Percentiles rank a stretch among this genome's conserved stretches.
Conservation (phyloP, 2,329 filamentous ascomycete species). For the Gremmenia infestans region DNA sequence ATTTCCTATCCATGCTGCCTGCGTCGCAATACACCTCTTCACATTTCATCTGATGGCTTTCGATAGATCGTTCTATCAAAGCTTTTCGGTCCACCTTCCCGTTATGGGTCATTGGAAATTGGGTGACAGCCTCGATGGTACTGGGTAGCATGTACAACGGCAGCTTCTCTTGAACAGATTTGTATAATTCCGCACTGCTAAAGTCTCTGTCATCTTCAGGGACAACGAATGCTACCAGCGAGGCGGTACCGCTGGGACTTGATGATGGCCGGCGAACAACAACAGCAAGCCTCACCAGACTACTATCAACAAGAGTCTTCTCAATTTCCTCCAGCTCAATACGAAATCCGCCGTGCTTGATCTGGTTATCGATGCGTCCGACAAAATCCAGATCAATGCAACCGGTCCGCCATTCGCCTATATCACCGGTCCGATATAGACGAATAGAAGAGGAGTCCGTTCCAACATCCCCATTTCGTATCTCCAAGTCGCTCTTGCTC, state of each 20-base stretch:
- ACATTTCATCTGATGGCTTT: neutral
- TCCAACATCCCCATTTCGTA: no score
- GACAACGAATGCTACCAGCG: neutral
- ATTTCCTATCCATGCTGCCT: neutral
- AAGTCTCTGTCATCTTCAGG: neutral
- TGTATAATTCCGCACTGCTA: no score
- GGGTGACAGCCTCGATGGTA: neutral
- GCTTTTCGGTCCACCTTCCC: neutral
- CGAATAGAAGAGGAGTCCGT: no score
- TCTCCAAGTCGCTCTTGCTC: neutral
- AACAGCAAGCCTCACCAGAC: no score
- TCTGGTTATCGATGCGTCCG: neutral
- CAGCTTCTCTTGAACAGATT: no score
- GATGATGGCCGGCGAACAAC: no score
- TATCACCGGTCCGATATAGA: conserved; percentile 1
- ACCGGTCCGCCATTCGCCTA: neutral
- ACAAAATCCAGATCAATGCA: neutral
- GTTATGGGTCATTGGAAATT: neutral
- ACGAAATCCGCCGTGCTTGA: neutral
- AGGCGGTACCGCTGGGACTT: no score
- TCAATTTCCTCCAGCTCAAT: no score
- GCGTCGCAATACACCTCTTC: neutral
- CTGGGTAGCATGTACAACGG: neutral
- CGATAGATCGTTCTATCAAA: neutral
- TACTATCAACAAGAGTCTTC: no score